Evolutionary conservation across 202 grass and related monocot genomes (phyloP).

Genomic region (Panicum hallii): DNA sequence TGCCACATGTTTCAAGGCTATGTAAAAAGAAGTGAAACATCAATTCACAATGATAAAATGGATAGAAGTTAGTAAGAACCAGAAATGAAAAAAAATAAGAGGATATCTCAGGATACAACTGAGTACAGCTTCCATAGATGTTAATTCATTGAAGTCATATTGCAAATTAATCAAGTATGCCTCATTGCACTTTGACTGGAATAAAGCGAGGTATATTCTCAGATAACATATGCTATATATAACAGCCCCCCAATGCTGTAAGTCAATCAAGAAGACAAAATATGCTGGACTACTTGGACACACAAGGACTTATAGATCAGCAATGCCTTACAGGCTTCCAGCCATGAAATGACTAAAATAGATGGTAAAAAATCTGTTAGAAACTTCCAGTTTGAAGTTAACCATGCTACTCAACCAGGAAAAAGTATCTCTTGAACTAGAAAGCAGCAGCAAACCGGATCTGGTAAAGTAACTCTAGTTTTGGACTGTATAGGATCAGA

Average conservation of each 20-base stretch:
- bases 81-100: slow-evolving; percentile 11
- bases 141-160: not conserved
- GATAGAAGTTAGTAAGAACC: slow-evolving; percentile 1
- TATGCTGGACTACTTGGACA: not conserved
- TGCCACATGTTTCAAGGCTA: slow-evolving; percentile 11
- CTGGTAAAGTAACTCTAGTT: not conserved
- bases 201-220: not conserved
- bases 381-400: not conserved
- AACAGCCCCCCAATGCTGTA: not conserved
- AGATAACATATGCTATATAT: not conserved
- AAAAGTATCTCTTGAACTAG: not conserved
- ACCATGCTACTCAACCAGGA: not conserved
- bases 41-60: not conserved
- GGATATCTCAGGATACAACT: slow-evolving; percentile 17
- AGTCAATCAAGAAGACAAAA: not conserved
- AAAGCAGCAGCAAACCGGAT: slow-evolving; percentile 17
- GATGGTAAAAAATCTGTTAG: not conserved
- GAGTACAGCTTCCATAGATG: not conserved
- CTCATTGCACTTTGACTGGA: not conserved
- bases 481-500: not conserved
- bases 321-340: not conserved
- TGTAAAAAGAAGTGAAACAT: slow-evolving; percentile 27
- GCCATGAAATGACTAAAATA: not conserved
- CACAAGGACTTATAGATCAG: not conserved
- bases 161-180: not conserved